Conservation (phyloP, 192 early-diverging fungal species). For the Backusella psychrophila region DNA sequence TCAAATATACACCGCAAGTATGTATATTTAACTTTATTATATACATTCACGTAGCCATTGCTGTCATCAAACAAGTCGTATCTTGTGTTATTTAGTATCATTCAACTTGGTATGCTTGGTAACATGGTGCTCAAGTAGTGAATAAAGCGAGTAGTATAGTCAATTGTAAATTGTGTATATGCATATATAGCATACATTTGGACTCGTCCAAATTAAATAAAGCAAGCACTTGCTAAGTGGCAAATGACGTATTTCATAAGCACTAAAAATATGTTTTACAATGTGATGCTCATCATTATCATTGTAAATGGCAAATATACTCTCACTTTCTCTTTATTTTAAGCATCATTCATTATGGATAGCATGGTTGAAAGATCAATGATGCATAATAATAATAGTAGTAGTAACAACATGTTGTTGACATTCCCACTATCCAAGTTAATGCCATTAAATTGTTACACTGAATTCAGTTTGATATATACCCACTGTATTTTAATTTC, state of each 20-base stretch:
- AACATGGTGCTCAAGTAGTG: no score
- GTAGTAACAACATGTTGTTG: not conserved
- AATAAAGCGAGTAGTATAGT: no score
- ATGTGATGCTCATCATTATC: not conserved
- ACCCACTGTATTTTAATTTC: not conserved
- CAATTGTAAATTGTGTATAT: not conserved
- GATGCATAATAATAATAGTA: not conserved
- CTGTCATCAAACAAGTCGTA: no score
- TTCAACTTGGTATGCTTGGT: no score
- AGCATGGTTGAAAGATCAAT: no score
- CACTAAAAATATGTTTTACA: not conserved
- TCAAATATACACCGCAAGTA: not conserved
- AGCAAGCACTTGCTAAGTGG: not conserved
- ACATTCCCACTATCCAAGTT: not conserved
- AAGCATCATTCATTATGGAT: no score
- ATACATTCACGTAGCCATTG: not conserved
- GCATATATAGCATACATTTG: no score
- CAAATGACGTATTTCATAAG: not conserved
- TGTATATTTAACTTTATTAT: not conserved
- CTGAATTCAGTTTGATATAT: not conserved
- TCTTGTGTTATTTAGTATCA: no score
- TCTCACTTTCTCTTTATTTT: not conserved
- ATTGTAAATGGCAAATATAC: not conserved
- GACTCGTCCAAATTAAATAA: not conserved
- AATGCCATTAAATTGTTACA: not conserved